Evolutionary conservation across 2,329 filamentous ascomycete genomes (phyloP).

Genomic region (Geosmithia putterillii): DNA sequence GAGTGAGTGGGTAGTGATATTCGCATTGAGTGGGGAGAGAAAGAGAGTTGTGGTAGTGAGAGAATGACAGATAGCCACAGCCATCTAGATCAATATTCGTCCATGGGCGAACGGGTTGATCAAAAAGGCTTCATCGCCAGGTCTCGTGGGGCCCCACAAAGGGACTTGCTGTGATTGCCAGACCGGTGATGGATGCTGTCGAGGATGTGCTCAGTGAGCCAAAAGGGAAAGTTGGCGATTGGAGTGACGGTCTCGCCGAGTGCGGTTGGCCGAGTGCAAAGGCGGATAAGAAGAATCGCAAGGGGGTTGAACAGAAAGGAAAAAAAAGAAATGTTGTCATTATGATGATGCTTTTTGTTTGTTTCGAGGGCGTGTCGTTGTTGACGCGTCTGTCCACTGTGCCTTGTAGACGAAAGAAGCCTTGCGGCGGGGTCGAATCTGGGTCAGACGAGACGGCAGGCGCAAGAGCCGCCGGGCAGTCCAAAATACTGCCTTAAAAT

Average conservation of each 20-base stretch:
- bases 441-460: conserved; percentile 16
- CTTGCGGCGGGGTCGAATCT: conserved; percentile 52
- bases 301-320: background rate
- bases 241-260: conserved; percentile 4
- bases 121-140: background rate
- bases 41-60: background rate
- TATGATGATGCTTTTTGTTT: background rate
- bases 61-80: background rate
- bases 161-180: background rate
- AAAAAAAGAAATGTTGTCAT: background rate
- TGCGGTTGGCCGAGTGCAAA: background rate
- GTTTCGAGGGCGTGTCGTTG: background rate
- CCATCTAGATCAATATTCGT: background rate
- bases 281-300: conserved; percentile 1
- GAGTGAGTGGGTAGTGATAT: background rate
- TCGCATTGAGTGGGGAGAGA: background rate
- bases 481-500: background rate
- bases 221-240: conserved; percentile 1
- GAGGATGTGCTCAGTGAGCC: background rate
- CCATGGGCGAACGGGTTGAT: background rate
- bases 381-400: background rate
- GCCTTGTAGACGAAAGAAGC: conserved; percentile 26
- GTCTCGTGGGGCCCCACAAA: background rate
- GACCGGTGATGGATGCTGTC: background rate
- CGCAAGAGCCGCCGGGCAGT: background rate